phyloP scores from a whole-genome alignment of 805 yeast species.

The Wickerhamomyces pijperi region DNA sequence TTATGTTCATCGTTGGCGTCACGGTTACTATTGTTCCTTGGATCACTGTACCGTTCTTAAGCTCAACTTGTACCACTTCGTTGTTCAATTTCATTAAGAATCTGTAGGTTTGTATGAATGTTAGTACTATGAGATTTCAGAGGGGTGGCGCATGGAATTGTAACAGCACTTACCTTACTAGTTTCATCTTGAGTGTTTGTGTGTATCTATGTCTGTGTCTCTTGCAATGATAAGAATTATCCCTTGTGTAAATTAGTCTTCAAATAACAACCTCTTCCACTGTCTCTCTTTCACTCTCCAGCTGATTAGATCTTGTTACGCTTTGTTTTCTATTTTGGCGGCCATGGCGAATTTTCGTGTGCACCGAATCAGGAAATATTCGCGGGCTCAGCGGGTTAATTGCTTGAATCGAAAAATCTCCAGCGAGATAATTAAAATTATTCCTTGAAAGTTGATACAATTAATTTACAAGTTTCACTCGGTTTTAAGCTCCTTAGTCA shows the following conservation, averaged over 20 bases:
- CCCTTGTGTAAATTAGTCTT: not conserved
- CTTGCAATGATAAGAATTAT: no score
- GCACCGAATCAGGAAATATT: not conserved
- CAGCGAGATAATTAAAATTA: no score
- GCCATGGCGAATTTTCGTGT: not conserved
- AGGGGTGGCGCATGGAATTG: no score
- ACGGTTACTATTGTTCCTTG: constrained; percentile 80
- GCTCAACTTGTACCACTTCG: constrained; percentile 82
- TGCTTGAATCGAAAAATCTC: no score
- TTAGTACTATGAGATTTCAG: no score
- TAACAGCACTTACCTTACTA: constrained; percentile 1
- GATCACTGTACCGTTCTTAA: constrained; percentile 82
- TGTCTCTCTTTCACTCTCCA: not conserved
- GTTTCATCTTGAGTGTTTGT: constrained; percentile 1
- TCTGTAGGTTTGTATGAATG: constrained; percentile 49
- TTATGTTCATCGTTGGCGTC: constrained; percentile 84
- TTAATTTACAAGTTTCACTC: no score
- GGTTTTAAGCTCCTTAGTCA: no score
- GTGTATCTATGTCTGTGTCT: not conserved
- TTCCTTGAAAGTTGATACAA: no score
- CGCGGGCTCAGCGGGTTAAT: no score
- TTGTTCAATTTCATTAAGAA: constrained; percentile 78
- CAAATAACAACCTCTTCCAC: not conserved
- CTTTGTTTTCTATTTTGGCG: no score
- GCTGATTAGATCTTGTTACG: no score